Evolutionary conservation across 805 yeast species (phyloP), one percentile per base, ranked within the genome.

Genomic region (Zygoascus flipseniorum): DNA sequence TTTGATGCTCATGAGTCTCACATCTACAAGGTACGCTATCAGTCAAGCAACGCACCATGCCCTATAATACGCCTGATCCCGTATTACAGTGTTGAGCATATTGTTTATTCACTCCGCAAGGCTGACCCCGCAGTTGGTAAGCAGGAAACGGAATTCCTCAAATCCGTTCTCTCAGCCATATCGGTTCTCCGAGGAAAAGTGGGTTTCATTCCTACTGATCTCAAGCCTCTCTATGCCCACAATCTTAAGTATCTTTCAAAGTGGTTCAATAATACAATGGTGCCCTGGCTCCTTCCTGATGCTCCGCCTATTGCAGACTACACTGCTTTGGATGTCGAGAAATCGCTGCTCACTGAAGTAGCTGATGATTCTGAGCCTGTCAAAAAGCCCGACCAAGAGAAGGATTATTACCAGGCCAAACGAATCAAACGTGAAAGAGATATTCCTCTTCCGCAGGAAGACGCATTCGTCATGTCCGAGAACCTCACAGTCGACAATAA

Each of bases 31-130:
- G 47, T 67, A 51, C 53, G 75, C 53, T 28, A n/a, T 13, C 47
- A 44, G 20, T 57, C 61, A 57, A 48, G 48, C 52, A 47, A 56
- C 46, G 47, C 32, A 58, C 52, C 48, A 62, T 77, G 85, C 0
- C 84, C 88, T 9, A 70, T 87, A 4, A 63, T 92, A 26, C 71
- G 92, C 39, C 71, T 92, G 23, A 81, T 88, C 2, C 85, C 96
- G 1, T 78, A 83, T 54, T 83, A 87, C 61, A 83, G 95, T 2
- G 81, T 88, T 26, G 97, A 92, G 61, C 98, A 92, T 65, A 82
- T 89, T 57, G 79, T 81, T 60, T 44, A 46, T 28, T 23, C 31
- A 35, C 37, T 46, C 8, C n/a, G 31, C 31, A 41, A 31, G 42
- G 32, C 16, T 20, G 48, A 48, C 32, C 16, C 48, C 2, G 10